A percentile compares a stretch with the other conserved stretches of the same genome.
phyloP scores from a whole-genome alignment of 2,329 filamentous ascomycete genomes.

The Thielaviopsis euricoi region DNA sequence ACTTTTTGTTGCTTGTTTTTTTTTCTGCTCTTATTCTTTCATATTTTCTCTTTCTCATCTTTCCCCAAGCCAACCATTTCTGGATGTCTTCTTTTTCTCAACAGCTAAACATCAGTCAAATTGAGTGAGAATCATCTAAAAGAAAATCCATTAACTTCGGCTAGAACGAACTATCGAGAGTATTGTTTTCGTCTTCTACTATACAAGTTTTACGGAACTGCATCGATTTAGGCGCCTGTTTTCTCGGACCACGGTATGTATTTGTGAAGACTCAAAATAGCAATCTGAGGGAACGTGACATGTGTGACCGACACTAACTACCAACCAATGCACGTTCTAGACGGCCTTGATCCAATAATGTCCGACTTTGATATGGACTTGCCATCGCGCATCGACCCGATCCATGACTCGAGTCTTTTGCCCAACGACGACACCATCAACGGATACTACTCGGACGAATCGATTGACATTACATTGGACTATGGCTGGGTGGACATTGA shows the following conservation, averaged over 20 bases:
- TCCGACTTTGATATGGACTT: background rate
- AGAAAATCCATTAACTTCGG: background rate
- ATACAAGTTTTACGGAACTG: too few relatives aligned
- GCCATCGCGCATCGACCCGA: background rate
- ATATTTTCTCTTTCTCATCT: background rate
- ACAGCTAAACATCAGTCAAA: too few relatives aligned
- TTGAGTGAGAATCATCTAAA: too few relatives aligned
- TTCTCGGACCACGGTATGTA: background rate
- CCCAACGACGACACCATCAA: background rate
- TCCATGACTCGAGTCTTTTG: background rate
- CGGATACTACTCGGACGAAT: background rate
- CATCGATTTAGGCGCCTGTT: too few relatives aligned
- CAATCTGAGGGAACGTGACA: background rate
- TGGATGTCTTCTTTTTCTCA: background rate
- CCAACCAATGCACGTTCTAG: background rate
- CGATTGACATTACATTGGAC: background rate
- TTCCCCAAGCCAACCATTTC: background rate
- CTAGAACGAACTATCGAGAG: background rate
- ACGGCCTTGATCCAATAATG: background rate
- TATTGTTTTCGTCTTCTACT: background rate
- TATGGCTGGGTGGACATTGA: background rate
- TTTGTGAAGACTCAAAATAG: background rate
- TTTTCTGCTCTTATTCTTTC: background rate
- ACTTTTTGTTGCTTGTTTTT: background rate
- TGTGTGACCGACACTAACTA: background rate